A percentile compares a stretch with the other conserved stretches of the same genome.
Evolutionary conservation across 2,329 filamentous ascomycete species (phyloP).

Genomic region (Microcera coccophila): DNA sequence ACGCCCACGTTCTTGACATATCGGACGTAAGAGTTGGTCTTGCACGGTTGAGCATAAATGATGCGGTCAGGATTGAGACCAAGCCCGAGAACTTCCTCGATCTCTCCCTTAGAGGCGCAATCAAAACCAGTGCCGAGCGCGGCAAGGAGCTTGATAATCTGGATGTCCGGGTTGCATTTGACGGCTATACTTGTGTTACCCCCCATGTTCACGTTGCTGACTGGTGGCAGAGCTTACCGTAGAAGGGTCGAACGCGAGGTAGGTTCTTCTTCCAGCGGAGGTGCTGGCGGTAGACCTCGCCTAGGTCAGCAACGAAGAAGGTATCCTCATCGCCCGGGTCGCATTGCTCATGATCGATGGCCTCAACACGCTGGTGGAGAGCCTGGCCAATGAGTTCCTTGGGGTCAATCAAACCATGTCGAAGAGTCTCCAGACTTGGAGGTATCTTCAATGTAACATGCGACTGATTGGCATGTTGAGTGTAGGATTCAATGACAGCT

Average conservation of each 20-base stretch:
- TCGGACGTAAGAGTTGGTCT: conserved; percentile 96
- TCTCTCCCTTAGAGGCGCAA: conserved; percentile 96
- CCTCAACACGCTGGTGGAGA: conserved; percentile 78
- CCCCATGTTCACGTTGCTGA: not conserved
- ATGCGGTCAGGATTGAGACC: conserved; percentile 85
- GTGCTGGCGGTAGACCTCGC: conserved; percentile 98
- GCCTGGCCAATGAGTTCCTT: conserved; percentile 84
- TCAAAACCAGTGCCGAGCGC: conserved; percentile 92
- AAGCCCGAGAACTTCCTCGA: conserved; percentile 81
- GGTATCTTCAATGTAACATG: conserved; percentile 46
- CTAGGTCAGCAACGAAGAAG: conserved; percentile 97
- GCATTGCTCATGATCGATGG: conserved; percentile 82
- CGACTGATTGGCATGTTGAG: conserved; percentile 47
- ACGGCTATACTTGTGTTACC: conserved; percentile 59
- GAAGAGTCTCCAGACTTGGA: conserved; percentile 36
- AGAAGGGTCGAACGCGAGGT: conserved; percentile 90
- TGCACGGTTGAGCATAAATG: conserved; percentile 99
- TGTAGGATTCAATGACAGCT: conserved; percentile 52
- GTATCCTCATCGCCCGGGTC: conserved; percentile 92
- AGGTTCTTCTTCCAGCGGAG: conserved; percentile 96
- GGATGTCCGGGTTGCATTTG: conserved; percentile 96
- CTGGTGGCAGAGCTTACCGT: conserved; percentile 58
- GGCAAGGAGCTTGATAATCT: conserved; percentile 82
- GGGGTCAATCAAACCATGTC: conserved; percentile 47
- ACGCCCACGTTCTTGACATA: conserved; percentile 81